Percentiles rank a stretch among this genome's conserved stretches.
Evolutionary conservation across 2,329 filamentous ascomycete species (phyloP).

Genomic region (Ophiosphaerella korrae): DNA sequence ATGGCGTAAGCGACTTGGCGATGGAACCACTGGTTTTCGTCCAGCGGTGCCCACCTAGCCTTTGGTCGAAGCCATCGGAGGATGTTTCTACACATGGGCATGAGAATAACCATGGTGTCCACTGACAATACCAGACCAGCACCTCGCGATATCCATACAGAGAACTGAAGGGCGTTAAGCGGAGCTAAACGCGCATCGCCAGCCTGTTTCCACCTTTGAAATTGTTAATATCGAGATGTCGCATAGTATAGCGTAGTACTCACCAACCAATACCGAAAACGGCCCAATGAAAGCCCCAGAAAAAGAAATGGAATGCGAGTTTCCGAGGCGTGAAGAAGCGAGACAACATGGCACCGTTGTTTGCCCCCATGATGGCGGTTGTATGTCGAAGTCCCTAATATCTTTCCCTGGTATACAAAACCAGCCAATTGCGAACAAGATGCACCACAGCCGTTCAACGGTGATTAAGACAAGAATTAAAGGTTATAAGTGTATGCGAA

Average conservation of each 20-base stretch:
- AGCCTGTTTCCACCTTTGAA: constrained; percentile 77
- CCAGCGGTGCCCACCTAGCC: constrained; percentile 85
- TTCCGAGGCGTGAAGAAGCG: constrained; percentile 67
- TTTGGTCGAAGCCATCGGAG: constrained; percentile 85
- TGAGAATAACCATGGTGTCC: constrained; percentile 83
- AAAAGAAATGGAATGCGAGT: constrained; percentile 78
- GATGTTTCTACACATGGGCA: constrained; percentile 93
- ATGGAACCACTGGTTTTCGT: constrained; percentile 97
- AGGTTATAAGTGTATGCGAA: constrained; percentile 37
- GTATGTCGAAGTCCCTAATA: neutral
- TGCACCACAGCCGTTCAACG: constrained; percentile 34
- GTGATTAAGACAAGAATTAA: constrained; percentile 44
- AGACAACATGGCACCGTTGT: constrained; percentile 11
- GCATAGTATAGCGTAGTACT: constrained; percentile 42
- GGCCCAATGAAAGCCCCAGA: constrained; percentile 77
- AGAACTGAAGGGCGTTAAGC: constrained; percentile 82
- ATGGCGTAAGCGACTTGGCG: constrained; percentile 90
- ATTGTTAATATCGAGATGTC: constrained; percentile 7
- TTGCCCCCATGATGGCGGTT: constrained; percentile 20
- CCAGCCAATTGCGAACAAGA: neutral
- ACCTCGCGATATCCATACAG: constrained; percentile 95
- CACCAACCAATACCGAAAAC: constrained; percentile 89
- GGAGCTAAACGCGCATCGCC: constrained; percentile 69
- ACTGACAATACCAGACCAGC: constrained; percentile 84
- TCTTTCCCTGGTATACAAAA: neutral